Evolutionary conservation across 2,329 filamentous ascomycete species (phyloP), one percentile per base, ranked within the genome.

Genomic region (Phialophora expanda): DNA sequence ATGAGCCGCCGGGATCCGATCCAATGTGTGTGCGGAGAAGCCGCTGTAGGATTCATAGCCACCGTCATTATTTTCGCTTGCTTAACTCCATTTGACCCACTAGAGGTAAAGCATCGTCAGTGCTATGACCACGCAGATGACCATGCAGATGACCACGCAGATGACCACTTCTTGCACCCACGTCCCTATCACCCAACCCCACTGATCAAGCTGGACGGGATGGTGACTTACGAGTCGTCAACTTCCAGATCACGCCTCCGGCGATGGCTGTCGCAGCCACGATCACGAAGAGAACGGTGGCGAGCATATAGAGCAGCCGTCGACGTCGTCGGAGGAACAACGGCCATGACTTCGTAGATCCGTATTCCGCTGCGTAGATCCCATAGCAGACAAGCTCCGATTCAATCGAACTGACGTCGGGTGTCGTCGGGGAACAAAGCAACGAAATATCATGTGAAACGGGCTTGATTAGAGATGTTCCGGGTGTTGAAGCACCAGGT

Each of bases 201-300:
- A n/a, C 38, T 44, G 38, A 44, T n/a, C 38, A 44, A 20, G 6
- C 20, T 17, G 48, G 22, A 51, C 22, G 8, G 22, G 48, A 17
- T 7, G 7, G 20, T 1, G 1, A 62, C 51, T 62, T 28, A 56
- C 59, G 17, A n/a, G 34, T 62, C 24, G 61, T 63, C 51, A 68
- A 66, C 12, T 51, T 64, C 67, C 67, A 69, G 8, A 69, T 65
- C 30, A 67, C 62, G 7, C 64, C 64, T 22, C 61, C 65, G 8
- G 65, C 59, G 9, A 69, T 58, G 8, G 64, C 64, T 14, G 58
- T 59, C 7, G 67, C 58, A 4, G 62, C 50, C 4, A 65, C 17
- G 12, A 67, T 24, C 7, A 69, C 55, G 17, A 66, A 44, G 14
- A 59, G 9, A 2, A 67, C 22, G 26, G 62, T 65, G 30, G 32